These are phyloP conservation scores for Trametes pubescens DNA, from an alignment of 1,284 basidiomycete species.

Conservation along the genomic window DNA sequence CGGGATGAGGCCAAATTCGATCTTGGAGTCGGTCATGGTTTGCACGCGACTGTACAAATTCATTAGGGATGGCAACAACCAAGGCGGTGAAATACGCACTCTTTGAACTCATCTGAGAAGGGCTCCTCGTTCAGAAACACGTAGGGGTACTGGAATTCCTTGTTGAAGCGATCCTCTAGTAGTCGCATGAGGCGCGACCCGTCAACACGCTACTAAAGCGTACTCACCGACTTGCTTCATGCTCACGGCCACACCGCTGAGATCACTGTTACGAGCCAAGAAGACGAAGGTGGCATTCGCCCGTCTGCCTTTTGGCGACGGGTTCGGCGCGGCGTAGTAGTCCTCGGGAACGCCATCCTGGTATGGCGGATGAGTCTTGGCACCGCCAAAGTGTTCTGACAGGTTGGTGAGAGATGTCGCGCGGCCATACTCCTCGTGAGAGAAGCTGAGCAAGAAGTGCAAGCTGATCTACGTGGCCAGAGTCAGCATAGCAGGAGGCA, in stretches of 20 bases:
- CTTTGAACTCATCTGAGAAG: constrained; percentile 83
- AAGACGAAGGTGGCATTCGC: constrained; percentile 90
- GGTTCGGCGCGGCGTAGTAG: constrained; percentile 57
- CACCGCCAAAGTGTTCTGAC: constrained; percentile 52
- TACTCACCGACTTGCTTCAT: constrained; percentile 69
- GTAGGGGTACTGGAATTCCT: constrained; percentile 86
- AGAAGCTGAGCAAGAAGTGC: constrained; percentile 76
- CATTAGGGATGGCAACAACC: neutral
- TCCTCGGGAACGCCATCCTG: constrained; percentile 61
- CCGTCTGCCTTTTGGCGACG: constrained; percentile 53
- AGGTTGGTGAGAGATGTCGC: constrained; percentile 67
- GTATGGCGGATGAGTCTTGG: constrained; percentile 53
- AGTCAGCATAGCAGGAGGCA: constrained; percentile 1
- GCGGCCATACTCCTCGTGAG: constrained; percentile 73
- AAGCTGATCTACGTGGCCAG: constrained; percentile 61
- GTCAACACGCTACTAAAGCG: constrained; percentile 62
- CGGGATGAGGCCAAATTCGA: constrained; percentile 86
- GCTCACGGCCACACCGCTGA: constrained; percentile 75
- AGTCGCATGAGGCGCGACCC: neutral
- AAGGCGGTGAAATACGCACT: constrained; percentile 47
- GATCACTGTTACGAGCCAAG: constrained; percentile 85
- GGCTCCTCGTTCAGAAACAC: constrained; percentile 87
- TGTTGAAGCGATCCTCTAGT: constrained; percentile 84
- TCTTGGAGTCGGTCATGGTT: constrained; percentile 69
- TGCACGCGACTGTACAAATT: constrained; percentile 62